Evolutionary conservation across 495 filamentous ascomycete species (phyloP).

Genomic region (Aspergillus carlsbadensis): DNA sequence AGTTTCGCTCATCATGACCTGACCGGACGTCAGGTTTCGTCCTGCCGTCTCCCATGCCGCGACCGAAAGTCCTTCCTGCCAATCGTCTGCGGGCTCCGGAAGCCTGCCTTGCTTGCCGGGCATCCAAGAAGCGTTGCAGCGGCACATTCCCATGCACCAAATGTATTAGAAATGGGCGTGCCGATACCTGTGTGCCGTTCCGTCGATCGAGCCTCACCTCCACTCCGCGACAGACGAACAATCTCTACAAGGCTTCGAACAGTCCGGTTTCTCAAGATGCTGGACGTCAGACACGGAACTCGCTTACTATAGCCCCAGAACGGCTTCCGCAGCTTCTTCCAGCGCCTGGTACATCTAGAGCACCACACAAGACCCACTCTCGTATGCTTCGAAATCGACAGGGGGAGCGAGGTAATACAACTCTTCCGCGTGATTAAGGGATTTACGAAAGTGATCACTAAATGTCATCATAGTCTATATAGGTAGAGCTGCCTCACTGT

Average conservation of each 20-base stretch:
- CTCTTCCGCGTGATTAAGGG: neutral
- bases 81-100: constrained; percentile 37
- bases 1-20: neutral
- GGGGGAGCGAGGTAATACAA: constrained; percentile 36
- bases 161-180: constrained; percentile 32
- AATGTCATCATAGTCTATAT: constrained; percentile 31
- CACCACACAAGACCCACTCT: constrained; percentile 36
- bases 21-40: neutral
- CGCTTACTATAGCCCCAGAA: neutral
- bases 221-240: neutral
- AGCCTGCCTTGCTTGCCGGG: constrained; percentile 37
- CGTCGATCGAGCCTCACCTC: neutral
- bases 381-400: constrained; percentile 40
- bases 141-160: constrained; percentile 40
- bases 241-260: neutral
- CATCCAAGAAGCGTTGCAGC: constrained; percentile 42
- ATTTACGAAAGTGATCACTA: neutral
- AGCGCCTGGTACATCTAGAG: constrained; percentile 27
- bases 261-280: neutral
- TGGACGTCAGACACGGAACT: neutral
- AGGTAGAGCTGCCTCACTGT: constrained; percentile 41
- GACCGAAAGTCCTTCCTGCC: constrained; percentile 36
- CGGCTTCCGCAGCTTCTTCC: neutral
- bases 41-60: constrained; percentile 28
- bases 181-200: constrained; percentile 32